A percentile compares a stretch with the other conserved stretches of the same genome.
Conservation (phyloP, 441 rosid species). For the Aquilaria agallochum region DNA sequence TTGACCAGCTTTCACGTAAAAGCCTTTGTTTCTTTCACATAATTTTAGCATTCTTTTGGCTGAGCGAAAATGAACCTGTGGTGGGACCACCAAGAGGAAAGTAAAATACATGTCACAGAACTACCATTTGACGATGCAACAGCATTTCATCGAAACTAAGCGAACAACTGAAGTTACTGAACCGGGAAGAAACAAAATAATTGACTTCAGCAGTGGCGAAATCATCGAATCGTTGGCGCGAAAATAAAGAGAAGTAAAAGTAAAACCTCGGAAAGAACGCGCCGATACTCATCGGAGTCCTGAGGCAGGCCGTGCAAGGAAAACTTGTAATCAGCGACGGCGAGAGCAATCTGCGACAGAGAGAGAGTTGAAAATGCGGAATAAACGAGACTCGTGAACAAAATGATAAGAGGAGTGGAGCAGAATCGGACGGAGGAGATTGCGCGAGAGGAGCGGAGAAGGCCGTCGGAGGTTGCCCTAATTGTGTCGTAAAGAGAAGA, state of each 20-base stretch:
- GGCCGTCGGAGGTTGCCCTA: constrained; percentile 32
- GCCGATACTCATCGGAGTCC: constrained; percentile 51
- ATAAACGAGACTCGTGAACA: not conserved
- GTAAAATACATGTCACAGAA: not conserved
- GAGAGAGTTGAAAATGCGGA: not conserved
- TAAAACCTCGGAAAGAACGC: constrained; percentile 57
- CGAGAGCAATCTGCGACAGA: constrained; percentile 46
- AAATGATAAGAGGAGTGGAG: not conserved
- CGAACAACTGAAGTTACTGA: not conserved
- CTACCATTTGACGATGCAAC: not conserved
- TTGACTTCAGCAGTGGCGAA: no score
- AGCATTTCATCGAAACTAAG: not conserved
- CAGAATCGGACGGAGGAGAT: constrained; percentile 43
- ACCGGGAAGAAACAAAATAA: no score
- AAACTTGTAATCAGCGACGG: constrained; percentile 70
- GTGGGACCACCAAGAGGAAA: not conserved
- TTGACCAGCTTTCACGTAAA: constrained; percentile 93
- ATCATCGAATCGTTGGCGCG: no score
- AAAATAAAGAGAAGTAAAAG: not conserved
- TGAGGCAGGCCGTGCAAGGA: constrained; percentile 37
- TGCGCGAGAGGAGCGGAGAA: constrained; percentile 72
- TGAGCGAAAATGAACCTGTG: constrained; percentile 76
- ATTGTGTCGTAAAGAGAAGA: constrained; percentile 22
- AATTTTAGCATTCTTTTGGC: constrained; percentile 63
- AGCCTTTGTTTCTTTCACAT: constrained; percentile 82